phyloP scores from a whole-genome alignment of 73 alveolate species.

The Uronychia binucleata region DNA sequence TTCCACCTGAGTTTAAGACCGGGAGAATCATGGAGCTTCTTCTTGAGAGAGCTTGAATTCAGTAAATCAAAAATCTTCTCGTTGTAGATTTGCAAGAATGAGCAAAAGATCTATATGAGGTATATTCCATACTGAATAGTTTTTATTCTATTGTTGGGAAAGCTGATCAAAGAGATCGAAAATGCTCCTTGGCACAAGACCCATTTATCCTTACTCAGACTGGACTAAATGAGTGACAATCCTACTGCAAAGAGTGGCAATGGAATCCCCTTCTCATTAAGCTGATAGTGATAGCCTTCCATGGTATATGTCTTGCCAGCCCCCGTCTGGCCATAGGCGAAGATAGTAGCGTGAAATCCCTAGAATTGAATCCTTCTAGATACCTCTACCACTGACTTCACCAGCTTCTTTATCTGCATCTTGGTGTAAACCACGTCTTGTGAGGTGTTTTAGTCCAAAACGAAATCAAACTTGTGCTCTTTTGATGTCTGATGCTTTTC shows the following conservation, averaged over 20 bases:
- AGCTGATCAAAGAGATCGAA: slow-evolving; percentile 17
- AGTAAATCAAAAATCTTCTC: slow-evolving; percentile 43
- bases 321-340: slow-evolving; percentile 55
- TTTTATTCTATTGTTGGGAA: background rate
- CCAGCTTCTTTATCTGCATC: slow-evolving; percentile 2
- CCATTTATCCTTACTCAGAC: slow-evolving; percentile 2
- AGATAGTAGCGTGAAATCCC: slow-evolving; percentile 45
- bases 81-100: slow-evolving; percentile 35
- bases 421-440: slow-evolving; percentile 6
- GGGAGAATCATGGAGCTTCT: slow-evolving; percentile 21
- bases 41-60: slow-evolving; percentile 9
- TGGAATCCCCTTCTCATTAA: slow-evolving; percentile 29
- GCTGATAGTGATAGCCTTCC: slow-evolving; percentile 46
- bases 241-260: slow-evolving; percentile 8
- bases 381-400: slow-evolving; percentile 41
- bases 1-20: slow-evolving; percentile 72
- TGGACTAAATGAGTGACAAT: background rate
- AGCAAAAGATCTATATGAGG: slow-evolving; percentile 25
- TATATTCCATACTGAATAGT: background rate
- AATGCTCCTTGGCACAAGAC: slow-evolving; percentile 35
- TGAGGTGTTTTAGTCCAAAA: slow-evolving; percentile 21
- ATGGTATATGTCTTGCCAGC: slow-evolving; percentile 50
- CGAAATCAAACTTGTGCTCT: slow-evolving; percentile 29
- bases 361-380: slow-evolving; percentile 7
- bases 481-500: background rate